phyloP scores from a whole-genome alignment of 306 rosid species.

The Quercus wislizeni region DNA sequence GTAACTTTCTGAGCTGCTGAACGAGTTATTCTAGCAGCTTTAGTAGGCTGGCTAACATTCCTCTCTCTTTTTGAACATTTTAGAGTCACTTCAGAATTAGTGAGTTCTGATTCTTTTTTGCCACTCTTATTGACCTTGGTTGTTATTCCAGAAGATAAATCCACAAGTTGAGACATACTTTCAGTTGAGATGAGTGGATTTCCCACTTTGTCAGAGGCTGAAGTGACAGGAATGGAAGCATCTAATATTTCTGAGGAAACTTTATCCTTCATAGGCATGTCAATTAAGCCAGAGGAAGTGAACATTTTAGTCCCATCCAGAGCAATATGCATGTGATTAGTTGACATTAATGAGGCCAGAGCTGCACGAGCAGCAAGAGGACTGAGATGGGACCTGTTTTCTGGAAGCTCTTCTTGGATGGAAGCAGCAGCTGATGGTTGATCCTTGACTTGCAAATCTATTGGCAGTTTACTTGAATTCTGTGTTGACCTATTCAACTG shows the following conservation, averaged over 20 bases:
- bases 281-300: background rate
- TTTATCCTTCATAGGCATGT: background rate
- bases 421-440: conserved; percentile 4
- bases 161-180: background rate
- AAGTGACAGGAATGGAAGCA: background rate
- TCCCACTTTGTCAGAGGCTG: background rate
- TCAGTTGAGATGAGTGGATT: background rate
- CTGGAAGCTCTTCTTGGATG: conserved; percentile 12
- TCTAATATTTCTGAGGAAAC: background rate
- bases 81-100: background rate
- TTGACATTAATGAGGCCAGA: conserved; percentile 21
- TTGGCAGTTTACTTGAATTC: conserved; percentile 1
- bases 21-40: background rate
- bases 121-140: background rate
- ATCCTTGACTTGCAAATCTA: background rate
- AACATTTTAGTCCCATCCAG: conserved; percentile 21
- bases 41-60: background rate
- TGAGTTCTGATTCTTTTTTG: background rate
- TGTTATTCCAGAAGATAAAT: background rate
- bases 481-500: background rate
- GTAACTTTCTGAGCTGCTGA: conserved; percentile 1
- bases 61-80: background rate
- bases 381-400: conserved; percentile 16
- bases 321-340: background rate
- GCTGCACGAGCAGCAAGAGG: conserved; percentile 25